These are phyloP conservation scores for Artemisia annua DNA, from an alignment of 129 eudicot species.

Conservation along the genomic window DNA sequence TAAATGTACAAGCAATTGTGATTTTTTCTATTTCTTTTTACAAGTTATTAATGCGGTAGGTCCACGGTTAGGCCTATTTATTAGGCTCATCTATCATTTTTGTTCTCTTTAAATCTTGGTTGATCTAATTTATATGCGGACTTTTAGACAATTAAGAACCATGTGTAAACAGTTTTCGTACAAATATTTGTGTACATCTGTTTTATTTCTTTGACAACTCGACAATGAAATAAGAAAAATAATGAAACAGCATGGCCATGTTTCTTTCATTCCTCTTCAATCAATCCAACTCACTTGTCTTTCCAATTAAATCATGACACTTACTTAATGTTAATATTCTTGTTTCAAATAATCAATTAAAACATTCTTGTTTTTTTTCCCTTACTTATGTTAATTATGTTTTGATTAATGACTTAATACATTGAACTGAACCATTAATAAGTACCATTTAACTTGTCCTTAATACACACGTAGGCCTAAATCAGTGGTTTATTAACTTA, in stretches of 20 bases:
- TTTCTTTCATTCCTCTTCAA: slow-evolving; percentile 22
- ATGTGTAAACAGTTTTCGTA: too few species aligned
- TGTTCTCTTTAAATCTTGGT: too few species aligned
- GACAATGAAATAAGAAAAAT: not conserved
- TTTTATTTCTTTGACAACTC: not conserved
- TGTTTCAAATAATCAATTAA: too few species aligned
- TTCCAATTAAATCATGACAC: too few species aligned
- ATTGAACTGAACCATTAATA: slow-evolving; percentile 15
- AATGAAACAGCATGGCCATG: slow-evolving; percentile 27
- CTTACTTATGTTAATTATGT: not conserved
- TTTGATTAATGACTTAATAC: slow-evolving; percentile 18
- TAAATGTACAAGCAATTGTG: too few species aligned
- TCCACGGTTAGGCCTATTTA: too few species aligned
- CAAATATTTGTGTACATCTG: not conserved
- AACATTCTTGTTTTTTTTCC: slow-evolving; percentile 23
- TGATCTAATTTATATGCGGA: too few species aligned
- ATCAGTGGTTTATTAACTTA: not conserved
- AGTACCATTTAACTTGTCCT: slow-evolving; percentile 14
- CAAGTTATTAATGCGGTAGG: too few species aligned
- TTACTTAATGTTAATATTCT: too few species aligned
- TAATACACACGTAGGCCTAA: slow-evolving; percentile 1
- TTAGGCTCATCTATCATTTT: too few species aligned
- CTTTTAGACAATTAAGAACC: too few species aligned
- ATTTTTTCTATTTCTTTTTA: too few species aligned
- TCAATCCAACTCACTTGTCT: slow-evolving; percentile 5